Percentiles rank a stretch among this genome's conserved stretches.
Evolutionary conservation across 2,329 filamentous ascomycete genomes (phyloP).

Genomic region (Penicillium sp.): DNA sequence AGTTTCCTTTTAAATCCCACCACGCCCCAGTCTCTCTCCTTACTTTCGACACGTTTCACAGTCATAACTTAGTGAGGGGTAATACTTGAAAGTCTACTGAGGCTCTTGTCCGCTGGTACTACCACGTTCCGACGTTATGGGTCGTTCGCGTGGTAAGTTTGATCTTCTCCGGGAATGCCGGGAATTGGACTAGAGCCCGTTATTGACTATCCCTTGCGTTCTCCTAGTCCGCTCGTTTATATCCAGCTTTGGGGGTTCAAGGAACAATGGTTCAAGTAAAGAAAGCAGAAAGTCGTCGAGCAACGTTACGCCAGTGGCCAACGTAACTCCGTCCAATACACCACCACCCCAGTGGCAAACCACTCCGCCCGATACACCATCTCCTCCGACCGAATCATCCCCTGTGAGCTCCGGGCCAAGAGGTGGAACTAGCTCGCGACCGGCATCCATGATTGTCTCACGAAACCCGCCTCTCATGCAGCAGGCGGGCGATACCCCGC

Average conservation of each 20-base stretch:
- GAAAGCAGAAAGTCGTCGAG: conserved; percentile 35
- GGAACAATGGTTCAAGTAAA: conserved; percentile 32
- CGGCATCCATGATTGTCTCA: conserved; percentile 80
- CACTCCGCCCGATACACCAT: conserved; percentile 37
- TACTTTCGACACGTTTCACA: conserved; percentile 8
- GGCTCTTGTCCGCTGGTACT: not conserved
- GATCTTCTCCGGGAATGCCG: conserved; percentile 11
- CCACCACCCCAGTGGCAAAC: conserved; percentile 31
- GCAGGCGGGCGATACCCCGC: conserved; percentile 77
- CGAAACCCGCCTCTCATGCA: conserved; percentile 87
- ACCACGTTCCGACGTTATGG: conserved; percentile 29
- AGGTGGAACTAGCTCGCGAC: conserved; percentile 59
- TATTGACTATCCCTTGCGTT: conserved; percentile 29
- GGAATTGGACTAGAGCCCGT: conserved; percentile 8
- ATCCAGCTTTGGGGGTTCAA: conserved; percentile 53
- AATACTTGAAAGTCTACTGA: not conserved
- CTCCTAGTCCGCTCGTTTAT: conserved; percentile 79
- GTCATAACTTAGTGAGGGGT: conserved; percentile 4
- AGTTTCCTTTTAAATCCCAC: conserved; percentile 16
- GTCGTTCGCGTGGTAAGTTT: conserved; percentile 41
- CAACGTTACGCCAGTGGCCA: conserved; percentile 17
- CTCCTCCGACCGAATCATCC: conserved; percentile 36
- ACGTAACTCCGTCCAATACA: conserved; percentile 19
- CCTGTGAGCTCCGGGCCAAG: conserved; percentile 41
- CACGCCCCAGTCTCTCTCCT: not conserved